Base-by-base conservation (phyloP, 768 basidiomycete genomes). In the Tulasnella sp. region DNA sequence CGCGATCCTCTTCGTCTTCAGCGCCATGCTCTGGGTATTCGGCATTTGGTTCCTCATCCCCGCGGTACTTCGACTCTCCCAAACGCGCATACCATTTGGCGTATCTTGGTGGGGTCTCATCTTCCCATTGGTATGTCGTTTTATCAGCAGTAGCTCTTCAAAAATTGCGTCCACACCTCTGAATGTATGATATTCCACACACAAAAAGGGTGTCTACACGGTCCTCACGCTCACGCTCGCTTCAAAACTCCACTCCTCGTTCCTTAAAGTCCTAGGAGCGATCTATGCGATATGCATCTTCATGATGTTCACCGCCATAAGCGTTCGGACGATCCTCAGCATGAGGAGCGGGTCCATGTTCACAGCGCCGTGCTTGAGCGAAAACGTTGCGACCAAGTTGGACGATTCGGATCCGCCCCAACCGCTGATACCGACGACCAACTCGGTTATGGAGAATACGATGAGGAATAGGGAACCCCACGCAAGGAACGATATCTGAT, bases 91-190 rank as follows among this genome's bases (percentile, higher is more conserved):
- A 21, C 71, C 75, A 5, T 87, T 85, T 68, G 73, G 72, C 57
- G 66, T 83, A 17, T 71, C 78, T 0, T 82, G 78, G 64, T 86
- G 85, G 85, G 81, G 80, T 7, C 68, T 83, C 42, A 79, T 85
- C 62, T 86, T 86, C 66, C 84, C 85, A 3, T 85, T 84, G 62
- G 85, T 80, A 62, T 41, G 79, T 69, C n/a, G 31, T 43, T n/a
- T 29, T 10, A 11, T 11, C n/a, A 5, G 3, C 3, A 24, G 19
- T 24, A 41, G 31, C n/a, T n/a, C n/a, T n/a, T n/a, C n/a, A n/a
- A n/a, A n/a, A n/a, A n/a, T n/a, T n/a, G n/a, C n/a, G 21, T 17
- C 3, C 21, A 24, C 31, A 11, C 46, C 22, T 19, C 27, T 11
- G 51, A 42, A 8, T 50, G n/a, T 43, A 61, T n/a, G 19, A 21